Base-by-base conservation (phyloP, 1,284 basidiomycete species). In the Boletus nobilissimus region DNA sequence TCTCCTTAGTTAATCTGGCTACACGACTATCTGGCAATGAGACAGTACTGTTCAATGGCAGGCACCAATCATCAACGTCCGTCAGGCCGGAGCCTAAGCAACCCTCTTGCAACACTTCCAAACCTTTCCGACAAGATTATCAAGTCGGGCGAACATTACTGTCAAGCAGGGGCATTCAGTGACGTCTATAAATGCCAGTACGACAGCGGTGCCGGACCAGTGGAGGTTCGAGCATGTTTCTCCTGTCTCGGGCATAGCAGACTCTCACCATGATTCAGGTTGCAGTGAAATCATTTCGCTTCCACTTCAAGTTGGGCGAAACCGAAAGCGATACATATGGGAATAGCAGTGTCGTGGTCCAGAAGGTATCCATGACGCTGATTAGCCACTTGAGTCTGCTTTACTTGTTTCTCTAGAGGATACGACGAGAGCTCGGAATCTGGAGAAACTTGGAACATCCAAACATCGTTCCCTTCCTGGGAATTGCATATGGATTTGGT, bases 141-240 rank as follows among this genome's bases (percentile, higher is more conserved):
- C 43, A 46, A 46, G 43, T 46, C 43, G 43, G 43, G 19, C 43
- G 43, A 46, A 10, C 43, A 46, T 10, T 73, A 66, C 51, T 57
- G 72, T 34, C 24, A 67, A 34, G 51, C 32, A 43, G 72, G 72
- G 7, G 51, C n/a, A n/a, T n/a, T n/a, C n/a, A n/a, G n/a, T n/a
- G n/a, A n/a, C n/a, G n/a, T n/a, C n/a, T n/a, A n/a, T 36, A 73
- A 57, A 19, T 32, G 73, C 74, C 62, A 75, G 32, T 71, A 43
- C 36, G 22, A 71, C 11, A 43, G 19, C 11, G 60, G 39, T 51
- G 8, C 32, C 4, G n/a, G 70, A 6, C 39, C 19, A 40, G n/a
- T 54, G 62, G 74, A 75, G 46, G 73, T 74, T 40, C 29, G 57
- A 18, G 36, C 32, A 26, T 40, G 43, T 5, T 39, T 46, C n/a